Percentiles rank a stretch among this genome's conserved stretches.
phyloP scores from a whole-genome alignment of 176 grass and related monocot species.

The Triticum urartu region DNA sequence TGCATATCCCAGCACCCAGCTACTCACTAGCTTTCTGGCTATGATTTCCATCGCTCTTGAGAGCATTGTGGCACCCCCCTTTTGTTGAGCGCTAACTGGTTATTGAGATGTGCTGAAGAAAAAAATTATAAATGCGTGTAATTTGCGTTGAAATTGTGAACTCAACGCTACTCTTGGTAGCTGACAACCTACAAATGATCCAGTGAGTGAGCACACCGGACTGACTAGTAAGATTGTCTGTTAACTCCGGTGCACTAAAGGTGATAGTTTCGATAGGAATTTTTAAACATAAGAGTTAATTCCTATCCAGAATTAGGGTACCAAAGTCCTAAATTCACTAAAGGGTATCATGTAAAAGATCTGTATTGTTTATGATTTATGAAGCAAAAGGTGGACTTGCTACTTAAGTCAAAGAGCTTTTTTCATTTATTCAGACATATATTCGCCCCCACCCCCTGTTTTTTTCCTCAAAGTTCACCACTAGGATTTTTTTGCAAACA shows the following conservation, averaged over 20 bases:
- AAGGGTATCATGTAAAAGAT: background rate
- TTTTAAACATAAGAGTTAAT: background rate
- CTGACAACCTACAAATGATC: background rate
- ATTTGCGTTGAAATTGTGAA: background rate
- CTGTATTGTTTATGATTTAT: background rate
- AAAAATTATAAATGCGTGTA: background rate
- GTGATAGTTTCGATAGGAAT: background rate
- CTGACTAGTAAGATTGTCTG: background rate
- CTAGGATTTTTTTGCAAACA: background rate
- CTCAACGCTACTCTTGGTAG: background rate
- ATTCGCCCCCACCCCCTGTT: background rate
- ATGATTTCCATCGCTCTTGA: background rate
- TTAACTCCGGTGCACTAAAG: background rate
- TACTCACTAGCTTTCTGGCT: background rate
- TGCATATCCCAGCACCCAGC: background rate
- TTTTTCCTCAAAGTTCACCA: background rate
- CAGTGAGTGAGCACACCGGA: background rate
- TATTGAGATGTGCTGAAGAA: background rate
- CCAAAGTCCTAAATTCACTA: background rate
- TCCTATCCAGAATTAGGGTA: background rate
- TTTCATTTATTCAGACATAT: background rate
- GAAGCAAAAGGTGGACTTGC: background rate
- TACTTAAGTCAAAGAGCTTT: background rate
- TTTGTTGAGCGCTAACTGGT: background rate
- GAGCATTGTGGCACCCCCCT: background rate